These are phyloP conservation scores for Volutella citrinella DNA, from an alignment of 2,329 filamentous ascomycete species.

Conservation along the genomic window DNA sequence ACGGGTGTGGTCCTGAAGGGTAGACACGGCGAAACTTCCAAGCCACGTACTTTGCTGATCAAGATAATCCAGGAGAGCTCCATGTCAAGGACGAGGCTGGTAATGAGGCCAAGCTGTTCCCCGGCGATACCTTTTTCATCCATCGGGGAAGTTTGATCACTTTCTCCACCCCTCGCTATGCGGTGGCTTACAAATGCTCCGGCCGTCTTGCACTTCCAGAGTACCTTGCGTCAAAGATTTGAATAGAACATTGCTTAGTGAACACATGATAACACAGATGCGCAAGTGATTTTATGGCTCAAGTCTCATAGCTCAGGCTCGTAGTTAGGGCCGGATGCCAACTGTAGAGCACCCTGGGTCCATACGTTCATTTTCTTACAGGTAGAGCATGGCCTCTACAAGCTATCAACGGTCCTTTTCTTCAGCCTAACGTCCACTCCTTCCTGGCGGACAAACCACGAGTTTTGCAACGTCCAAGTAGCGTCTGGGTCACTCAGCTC, in stretches of 20 bases:
- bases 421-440: constrained; percentile 2
- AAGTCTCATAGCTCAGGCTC: too few relatives aligned
- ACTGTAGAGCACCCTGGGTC: too few relatives aligned
- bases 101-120: constrained; percentile 6
- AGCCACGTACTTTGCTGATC: not conserved
- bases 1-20: constrained; percentile 9
- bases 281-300: too few relatives aligned
- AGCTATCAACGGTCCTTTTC: too few relatives aligned
- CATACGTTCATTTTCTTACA: too few relatives aligned
- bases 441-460: constrained; percentile 6
- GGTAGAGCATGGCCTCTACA: too few relatives aligned
- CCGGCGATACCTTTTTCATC: constrained; percentile 12
- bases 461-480: constrained; percentile 2
- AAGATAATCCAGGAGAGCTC: constrained; percentile 4
- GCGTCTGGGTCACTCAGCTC: not conserved
- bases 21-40: not conserved
- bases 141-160: constrained; percentile 7
- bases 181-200: constrained; percentile 11
- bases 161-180: constrained; percentile 10
- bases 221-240: too few relatives aligned
- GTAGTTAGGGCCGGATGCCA: too few relatives aligned
- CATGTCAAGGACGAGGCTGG: constrained; percentile 8
- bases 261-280: too few relatives aligned
- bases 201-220: too few relatives aligned
- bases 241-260: too few relatives aligned